phyloP scores from a whole-genome alignment of 1,139 yeast species.

The Pichia sp. region DNA sequence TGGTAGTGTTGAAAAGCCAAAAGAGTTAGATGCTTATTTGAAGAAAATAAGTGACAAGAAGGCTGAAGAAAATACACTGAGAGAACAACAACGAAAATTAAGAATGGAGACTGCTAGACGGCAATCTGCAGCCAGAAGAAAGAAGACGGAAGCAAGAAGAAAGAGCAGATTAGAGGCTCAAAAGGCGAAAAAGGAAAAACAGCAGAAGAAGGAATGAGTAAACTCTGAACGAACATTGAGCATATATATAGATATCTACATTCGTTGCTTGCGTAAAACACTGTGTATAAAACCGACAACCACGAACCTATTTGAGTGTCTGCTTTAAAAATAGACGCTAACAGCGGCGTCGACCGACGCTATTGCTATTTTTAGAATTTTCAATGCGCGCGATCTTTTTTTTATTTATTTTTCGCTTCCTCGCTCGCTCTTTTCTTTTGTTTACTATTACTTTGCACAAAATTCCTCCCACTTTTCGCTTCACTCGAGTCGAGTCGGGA shows the following conservation, averaged over 20 bases:
- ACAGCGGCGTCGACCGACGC: too few species aligned
- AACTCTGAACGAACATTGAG: not conserved
- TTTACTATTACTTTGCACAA: too few species aligned
- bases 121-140: slow-evolving; percentile 23
- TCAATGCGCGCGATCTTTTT: too few species aligned
- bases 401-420: too few species aligned
- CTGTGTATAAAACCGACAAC: not conserved
- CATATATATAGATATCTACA: not conserved
- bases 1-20: slow-evolving; percentile 17
- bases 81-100: slow-evolving; percentile 15
- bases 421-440: too few species aligned
- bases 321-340: too few species aligned
- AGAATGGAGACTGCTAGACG: slow-evolving; percentile 22
- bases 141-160: slow-evolving; percentile 25
- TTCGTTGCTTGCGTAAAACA: not conserved
- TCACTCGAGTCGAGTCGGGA: too few species aligned
- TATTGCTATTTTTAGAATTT: too few species aligned
- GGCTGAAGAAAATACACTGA: slow-evolving; percentile 12
- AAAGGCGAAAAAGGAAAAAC: slow-evolving; percentile 2
- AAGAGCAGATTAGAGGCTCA: slow-evolving; percentile 10
- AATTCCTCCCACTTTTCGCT: too few species aligned
- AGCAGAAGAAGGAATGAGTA: not conserved
- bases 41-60: slow-evolving; percentile 11
- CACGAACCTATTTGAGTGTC: too few species aligned
- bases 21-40: slow-evolving; percentile 22